phyloP scores from a whole-genome alignment of 2,329 filamentous ascomycete species.

The Cytospora paraplurivora region DNA sequence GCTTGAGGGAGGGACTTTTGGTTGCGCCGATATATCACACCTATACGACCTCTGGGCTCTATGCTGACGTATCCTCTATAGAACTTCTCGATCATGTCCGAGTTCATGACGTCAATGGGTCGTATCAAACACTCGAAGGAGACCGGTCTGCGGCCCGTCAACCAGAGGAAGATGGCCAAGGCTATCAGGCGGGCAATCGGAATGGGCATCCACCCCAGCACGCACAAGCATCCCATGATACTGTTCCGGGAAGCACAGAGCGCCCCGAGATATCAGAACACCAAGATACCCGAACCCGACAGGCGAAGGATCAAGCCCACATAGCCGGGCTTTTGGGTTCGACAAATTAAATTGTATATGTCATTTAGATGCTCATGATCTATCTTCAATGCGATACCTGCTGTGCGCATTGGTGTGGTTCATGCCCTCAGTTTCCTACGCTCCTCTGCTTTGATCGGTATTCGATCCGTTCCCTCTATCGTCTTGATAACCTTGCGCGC shows the following conservation, averaged over 20 bases:
- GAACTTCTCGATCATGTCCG: constrained; percentile 92
- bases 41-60: neutral
- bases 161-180: constrained; percentile 92
- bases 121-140: constrained; percentile 76
- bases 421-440: constrained; percentile 15
- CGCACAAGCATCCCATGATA: constrained; percentile 86
- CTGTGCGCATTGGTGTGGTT: neutral
- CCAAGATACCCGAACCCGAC: constrained; percentile 18
- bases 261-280: constrained; percentile 28
- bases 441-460: constrained; percentile 15
- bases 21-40: neutral
- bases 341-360: constrained; percentile 20
- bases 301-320: constrained; percentile 19
- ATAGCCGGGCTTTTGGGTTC: constrained; percentile 16
- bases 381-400: neutral
- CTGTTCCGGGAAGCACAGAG: constrained; percentile 49
- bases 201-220: constrained; percentile 87
- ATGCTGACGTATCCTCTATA: constrained; percentile 42
- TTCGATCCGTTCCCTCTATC: constrained; percentile 24
- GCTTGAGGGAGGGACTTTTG: neutral
- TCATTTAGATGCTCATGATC: constrained; percentile 9
- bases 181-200: constrained; percentile 87
- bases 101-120: constrained; percentile 83
- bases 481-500: constrained; percentile 19
- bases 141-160: constrained; percentile 82